Evolutionary conservation across 1,284 basidiomycete species (phyloP), one percentile per base, ranked within the genome.

Genomic region (Tilletia walkeri): DNA sequence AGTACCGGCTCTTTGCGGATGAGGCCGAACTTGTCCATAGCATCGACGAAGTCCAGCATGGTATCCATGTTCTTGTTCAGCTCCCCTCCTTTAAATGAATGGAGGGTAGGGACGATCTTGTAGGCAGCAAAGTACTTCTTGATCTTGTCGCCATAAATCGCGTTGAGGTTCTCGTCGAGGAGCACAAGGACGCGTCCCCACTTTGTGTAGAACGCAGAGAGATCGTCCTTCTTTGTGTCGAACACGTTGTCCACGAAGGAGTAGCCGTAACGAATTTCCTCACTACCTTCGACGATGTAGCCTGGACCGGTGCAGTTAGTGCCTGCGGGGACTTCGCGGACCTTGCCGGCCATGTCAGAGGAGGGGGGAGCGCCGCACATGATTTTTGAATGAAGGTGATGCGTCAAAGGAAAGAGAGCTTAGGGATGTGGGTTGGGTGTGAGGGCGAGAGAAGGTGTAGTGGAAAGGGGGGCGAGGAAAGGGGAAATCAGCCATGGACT

Each of bases 1-100:
- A 86, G 80, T 48, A 85, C 84, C 53, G 85, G 85, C 79, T 86
- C 85, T 75, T 85, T 86, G 73, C 85, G 83, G 78, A 86, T 84
- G 41, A 84, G 82, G 68, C 85, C 85, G 75, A 85, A 86, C 18
- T 78, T 73, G 77, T 85, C 84, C 84, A 86, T 85, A 56, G 85
- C 85, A 68, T 86, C 85, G 56, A 86, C 85, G 68, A 86, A 83
- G 65, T 83, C 82, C 65, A 85, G 80, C 84, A 86, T 85, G 72
- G 85, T 85, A 66, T 70, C 69, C 84, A 85, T 85, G 75, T 78
- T 85, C 84, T 86, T 86, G 83, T 86, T 79, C 24, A 86, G 75
- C 81, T 86, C 85, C 70, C 85, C 85, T 20, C 85, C 85, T 68
- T 85, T 85, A 82, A 86, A 84, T 69, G 85, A 75, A 79, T 86